Evolutionary conservation across 2,329 filamentous ascomycete genomes (phyloP), one percentile per base, ranked within the genome.

Genomic region (Sporothrix sp.): DNA sequence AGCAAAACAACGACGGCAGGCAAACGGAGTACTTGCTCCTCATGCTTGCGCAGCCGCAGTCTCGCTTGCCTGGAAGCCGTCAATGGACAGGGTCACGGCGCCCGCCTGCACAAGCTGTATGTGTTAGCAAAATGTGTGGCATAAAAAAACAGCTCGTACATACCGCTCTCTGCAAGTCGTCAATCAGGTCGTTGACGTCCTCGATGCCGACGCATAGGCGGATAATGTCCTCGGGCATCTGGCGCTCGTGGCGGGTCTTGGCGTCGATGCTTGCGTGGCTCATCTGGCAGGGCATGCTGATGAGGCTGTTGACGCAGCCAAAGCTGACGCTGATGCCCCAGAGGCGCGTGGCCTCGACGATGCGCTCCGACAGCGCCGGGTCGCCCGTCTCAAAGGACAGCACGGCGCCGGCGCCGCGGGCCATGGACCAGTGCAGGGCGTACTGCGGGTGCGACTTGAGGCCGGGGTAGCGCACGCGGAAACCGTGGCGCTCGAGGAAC

Each of bases 261-360:
- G 89, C 87, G 64, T 97, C 93, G 62, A 98, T 98, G 64, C 88
- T 95, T 35, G 93, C 93, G 68, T 98, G 93, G 69, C 91, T 97
- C 94, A 98, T 98, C 62, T 91, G 89, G 71, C 93, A 98, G 8
- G 93, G 91, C 91, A 98, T 96, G 71, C 90, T 96, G 68, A 98
- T 98, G 66, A 98, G 72, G 65, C 87, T 95, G 72, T 98, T 98
- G 58, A 98, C 93, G 65, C 93, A 97, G 43, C 93, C 93, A 65
- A 98, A 98, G 63, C 88, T 95, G 53, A 98, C 93, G 58, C 87
- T 94, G 60, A 98, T 98, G 30, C 86, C 89, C 82, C 88, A 98
- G 28, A 98, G 73, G 57, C 86, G 81, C 2, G 93, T 87, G 27
- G 86, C 87, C 70, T 97, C 93, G 5, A 98, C 93, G 60, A 98